Conservation (phyloP, 176 grass and related monocot genomes). For the Saccharum spontaneum region DNA sequence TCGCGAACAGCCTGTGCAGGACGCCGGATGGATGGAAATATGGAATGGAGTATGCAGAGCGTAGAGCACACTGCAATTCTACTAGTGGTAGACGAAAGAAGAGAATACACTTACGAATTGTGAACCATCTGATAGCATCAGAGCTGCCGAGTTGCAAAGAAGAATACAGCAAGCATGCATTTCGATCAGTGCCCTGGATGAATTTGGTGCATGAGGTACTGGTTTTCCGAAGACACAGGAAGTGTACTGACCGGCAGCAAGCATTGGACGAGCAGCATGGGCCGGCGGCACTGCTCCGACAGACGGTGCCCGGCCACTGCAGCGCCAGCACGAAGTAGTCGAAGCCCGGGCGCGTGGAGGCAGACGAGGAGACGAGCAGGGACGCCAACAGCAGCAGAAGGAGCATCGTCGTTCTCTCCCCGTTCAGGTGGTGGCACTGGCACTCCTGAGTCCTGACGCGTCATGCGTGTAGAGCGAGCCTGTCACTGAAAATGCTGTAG, state of each 20-base stretch:
- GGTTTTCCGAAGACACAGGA: neutral
- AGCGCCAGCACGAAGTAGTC: slow-evolving; percentile 83
- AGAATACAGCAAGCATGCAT: neutral
- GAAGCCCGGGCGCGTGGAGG: slow-evolving; percentile 31
- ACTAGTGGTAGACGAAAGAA: too few relatives aligned
- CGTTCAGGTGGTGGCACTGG: neutral
- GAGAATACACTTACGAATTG: neutral
- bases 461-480: too few relatives aligned
- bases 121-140: neutral
- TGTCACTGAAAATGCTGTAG: too few relatives aligned
- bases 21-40: neutral
- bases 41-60: neutral
- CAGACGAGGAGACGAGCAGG: neutral
- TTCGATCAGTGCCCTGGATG: neutral
- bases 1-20: too few relatives aligned
- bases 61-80: neutral
- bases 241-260: slow-evolving; percentile 58
- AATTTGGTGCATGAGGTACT: neutral
- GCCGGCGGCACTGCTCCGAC: slow-evolving; percentile 41
- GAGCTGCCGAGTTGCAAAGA: neutral
- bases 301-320: slow-evolving; percentile 85
- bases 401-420: neutral
- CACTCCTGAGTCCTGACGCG: too few relatives aligned
- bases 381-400: neutral
- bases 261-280: slow-evolving; percentile 80